Evolutionary conservation across 1,284 basidiomycete genomes (phyloP), one percentile per base, ranked within the genome.

Genomic region (Apiotrichum gracile): DNA sequence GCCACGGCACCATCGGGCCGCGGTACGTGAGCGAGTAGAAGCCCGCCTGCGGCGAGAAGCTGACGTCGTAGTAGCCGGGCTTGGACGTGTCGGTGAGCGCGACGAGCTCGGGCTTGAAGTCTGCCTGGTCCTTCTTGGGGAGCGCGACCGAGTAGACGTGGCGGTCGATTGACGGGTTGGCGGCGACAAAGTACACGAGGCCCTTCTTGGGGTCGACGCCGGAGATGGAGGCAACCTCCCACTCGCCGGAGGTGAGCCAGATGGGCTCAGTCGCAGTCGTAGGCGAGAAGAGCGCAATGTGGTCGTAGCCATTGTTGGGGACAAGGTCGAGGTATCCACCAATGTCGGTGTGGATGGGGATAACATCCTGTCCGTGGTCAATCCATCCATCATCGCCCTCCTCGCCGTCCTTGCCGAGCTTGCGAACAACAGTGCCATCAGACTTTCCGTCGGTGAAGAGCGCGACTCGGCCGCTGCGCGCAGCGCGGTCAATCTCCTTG

Each of bases 301-400:
- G 92, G 64, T 89, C 86, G 77, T 81, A 96, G 0, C 92, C 92
- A 19, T 86, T 81, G 24, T 82, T 83, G 13, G 91, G 88, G 4
- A 92, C 81, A 57, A 97, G 81, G 69, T 97, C 92, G 40, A 97
- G 79, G 72, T 96, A 97, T 14, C 87, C 87, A 14, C 78, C 66
- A 12, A 73, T 62, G 35, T 77, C 77, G 13, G 35, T 26, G 33
- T 63, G 64, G 40, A 73, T 57, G 70, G 63, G 78, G 72, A 54
- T 81, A 61, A 61, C 66, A 62, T 55, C 66, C 57, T 73, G 73
- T 9, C 67, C 69, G 57, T 77, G 71, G 47, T 96, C 88, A 61
- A 97, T 91, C 93, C 94, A 97, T 0, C 94, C 94, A 39, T 85
- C 83, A 66, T 94, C 92, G 1, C 85, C 86, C 67, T 92, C 81